Evolutionary conservation across 768 basidiomycete species (phyloP).

Genomic region (Russula sp.): DNA sequence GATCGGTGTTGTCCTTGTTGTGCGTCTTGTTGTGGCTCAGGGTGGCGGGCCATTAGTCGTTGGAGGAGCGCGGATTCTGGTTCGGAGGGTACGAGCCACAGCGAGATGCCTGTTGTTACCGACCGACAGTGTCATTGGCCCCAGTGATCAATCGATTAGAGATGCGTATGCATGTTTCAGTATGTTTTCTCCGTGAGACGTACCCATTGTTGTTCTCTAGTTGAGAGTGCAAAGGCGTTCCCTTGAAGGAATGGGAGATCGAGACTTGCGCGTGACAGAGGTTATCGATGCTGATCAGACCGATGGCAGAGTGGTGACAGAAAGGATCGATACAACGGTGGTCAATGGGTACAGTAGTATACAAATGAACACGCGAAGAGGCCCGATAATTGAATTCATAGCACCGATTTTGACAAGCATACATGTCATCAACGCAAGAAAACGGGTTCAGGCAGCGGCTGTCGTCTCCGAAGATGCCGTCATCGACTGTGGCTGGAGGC

Average conservation of each 20-base stretch:
- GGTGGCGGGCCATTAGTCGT: conserved; percentile 39
- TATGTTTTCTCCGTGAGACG: background rate
- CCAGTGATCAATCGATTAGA: background rate
- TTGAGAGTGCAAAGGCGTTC: too few relatives aligned
- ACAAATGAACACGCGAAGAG: conserved; percentile 4
- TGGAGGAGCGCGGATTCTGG: conserved; percentile 38
- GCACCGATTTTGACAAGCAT: background rate
- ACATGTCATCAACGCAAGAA: background rate
- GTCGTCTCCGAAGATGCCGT: background rate
- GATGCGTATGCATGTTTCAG: background rate
- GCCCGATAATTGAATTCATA: background rate
- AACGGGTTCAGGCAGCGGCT: background rate
- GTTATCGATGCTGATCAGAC: background rate
- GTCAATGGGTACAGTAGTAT: conserved; percentile 3
- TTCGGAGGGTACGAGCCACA: conserved; percentile 65
- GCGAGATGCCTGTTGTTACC: conserved; percentile 40
- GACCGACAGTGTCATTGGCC: background rate
- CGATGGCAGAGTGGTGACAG: background rate
- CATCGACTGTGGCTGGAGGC: conserved; percentile 31
- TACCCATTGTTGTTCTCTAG: conserved; percentile 3
- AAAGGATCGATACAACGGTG: background rate
- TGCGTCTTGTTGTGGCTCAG: conserved; percentile 27
- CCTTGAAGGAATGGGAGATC: background rate
- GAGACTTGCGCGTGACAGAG: background rate
- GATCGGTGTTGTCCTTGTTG: too few relatives aligned